Conservation (phyloP, 148 eudicot species). For the Pharnaceum exiguum region DNA sequence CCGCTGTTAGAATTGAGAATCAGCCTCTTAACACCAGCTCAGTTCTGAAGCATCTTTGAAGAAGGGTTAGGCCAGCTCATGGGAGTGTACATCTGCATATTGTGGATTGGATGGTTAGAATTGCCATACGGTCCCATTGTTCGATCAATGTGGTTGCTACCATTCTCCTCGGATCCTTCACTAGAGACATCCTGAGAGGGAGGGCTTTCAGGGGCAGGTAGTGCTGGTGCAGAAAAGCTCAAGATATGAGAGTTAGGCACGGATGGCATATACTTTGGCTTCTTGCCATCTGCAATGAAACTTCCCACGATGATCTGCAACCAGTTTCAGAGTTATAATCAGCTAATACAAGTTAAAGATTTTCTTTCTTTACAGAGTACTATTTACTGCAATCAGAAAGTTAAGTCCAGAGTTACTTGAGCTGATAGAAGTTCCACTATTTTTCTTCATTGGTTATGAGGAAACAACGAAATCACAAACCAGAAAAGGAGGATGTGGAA, state of each 20-base stretch:
- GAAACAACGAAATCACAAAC: too few species aligned
- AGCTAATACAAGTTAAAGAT: too few species aligned
- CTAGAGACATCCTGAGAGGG: constrained; percentile 63
- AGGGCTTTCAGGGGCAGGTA: constrained; percentile 47
- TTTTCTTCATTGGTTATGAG: too few species aligned
- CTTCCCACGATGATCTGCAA: constrained; percentile 80
- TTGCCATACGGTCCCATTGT: constrained; percentile 41
- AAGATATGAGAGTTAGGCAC: constrained; percentile 33
- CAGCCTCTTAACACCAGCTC: constrained; percentile 22
- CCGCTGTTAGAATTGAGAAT: constrained; percentile 39
- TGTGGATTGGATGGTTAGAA: constrained; percentile 48
- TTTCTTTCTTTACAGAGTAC: too few species aligned
- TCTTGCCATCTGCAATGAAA: constrained; percentile 79
- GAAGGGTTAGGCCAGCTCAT: constrained; percentile 65
- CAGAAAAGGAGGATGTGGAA: too few species aligned
- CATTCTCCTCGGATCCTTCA: constrained; percentile 73
- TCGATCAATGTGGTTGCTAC: constrained; percentile 38
- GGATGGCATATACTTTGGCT: constrained; percentile 65
- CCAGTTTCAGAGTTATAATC: constrained; percentile 9
- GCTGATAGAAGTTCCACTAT: too few species aligned
- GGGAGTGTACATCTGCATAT: constrained; percentile 53
- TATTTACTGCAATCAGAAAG: too few species aligned
- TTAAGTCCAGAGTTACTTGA: too few species aligned
- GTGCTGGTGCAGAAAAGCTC: constrained; percentile 32
- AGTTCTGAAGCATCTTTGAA: constrained; percentile 46